Evolutionary conservation across 306 rosid genomes (phyloP), one percentile per base, ranked within the genome.

Genomic region (Cicer bijugum): DNA sequence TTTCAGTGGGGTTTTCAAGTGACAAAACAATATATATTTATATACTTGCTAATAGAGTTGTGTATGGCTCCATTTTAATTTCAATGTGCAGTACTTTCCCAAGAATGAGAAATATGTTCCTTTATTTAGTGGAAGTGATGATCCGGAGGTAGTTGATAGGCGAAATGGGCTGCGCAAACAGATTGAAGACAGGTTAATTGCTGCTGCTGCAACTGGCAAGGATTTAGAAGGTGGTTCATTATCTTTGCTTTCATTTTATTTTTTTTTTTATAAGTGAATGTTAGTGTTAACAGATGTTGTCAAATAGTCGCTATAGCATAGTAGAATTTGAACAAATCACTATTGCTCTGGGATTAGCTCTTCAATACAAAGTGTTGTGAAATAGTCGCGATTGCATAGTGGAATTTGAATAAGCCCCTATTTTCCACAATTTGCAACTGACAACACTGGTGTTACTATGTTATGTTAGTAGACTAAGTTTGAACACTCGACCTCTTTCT

Each of bases 201-300:
- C 96, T 10, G 95, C 97, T 69, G 97, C 91, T 40, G 95, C 96
- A 40, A 83, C 86, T 58, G 99, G 99, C 80, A 94, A 91, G 90
- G 99, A 94, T 80, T 86, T 94, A 63, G 97, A 94, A 91, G 99
- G 99, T 94, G 96, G 99, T 91, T 78, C 59, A 3, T 69, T 77
- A 28, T 37, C 1, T 37, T 33, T 16, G 28, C 0, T 37, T 40
- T 10, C 12, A 15, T 14, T 9, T 9, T 28, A 28, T 9, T 10
- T 20, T 20, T 20, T 20, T 16, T 23, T 6, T 57, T 7, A 33
- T 7, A 12, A 1, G 43, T 9, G 12, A 33, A 12, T 59, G 10
- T 33, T 59, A 5, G 42, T 57, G 5, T 28, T 28, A 28, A 28
- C 4, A 0, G 35, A 4, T 28, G 5, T 28, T 28, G 35, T 28